Conservation (phyloP, 2,329 filamentous ascomycete species). For the Pseudogymnoascus sp. region DNA sequence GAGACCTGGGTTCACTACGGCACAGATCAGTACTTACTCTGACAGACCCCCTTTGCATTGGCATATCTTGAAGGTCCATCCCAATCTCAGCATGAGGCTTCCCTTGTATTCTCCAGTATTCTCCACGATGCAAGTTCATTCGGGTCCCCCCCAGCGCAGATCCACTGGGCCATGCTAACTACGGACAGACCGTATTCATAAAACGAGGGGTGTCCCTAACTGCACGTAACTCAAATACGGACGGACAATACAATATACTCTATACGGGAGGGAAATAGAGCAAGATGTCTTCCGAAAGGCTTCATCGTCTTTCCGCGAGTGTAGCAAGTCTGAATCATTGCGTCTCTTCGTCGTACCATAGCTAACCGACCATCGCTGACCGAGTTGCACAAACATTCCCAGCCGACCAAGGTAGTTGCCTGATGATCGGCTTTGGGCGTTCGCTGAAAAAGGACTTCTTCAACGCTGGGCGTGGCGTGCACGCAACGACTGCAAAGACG, state of each 20-base stretch:
- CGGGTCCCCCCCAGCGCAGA: neutral
- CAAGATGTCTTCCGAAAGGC: neutral
- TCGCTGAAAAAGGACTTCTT: neutral
- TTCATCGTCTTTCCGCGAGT: neutral
- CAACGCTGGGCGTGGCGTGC: neutral
- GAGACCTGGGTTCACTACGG: neutral
- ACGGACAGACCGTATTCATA: neutral
- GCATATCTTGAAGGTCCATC: neutral
- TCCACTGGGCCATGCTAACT: neutral
- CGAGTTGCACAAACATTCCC: neutral
- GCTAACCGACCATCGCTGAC: neutral
- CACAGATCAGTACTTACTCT: neutral
- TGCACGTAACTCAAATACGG: too few species aligned
- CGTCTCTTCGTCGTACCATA: neutral
- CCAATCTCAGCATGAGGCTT: neutral
- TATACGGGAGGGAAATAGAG: neutral
- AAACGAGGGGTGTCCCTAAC: neutral
- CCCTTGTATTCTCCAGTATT: conserved; percentile 3
- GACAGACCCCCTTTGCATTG: neutral
- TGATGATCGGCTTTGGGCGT: neutral
- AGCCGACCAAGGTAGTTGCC: neutral
- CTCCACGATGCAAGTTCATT: conserved; percentile 3
- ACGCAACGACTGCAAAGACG: neutral
- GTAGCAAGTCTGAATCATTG: neutral
- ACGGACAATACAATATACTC: neutral